Evolutionary conservation across 768 basidiomycete genomes (phyloP).

Genomic region (Pisolithus albus): DNA sequence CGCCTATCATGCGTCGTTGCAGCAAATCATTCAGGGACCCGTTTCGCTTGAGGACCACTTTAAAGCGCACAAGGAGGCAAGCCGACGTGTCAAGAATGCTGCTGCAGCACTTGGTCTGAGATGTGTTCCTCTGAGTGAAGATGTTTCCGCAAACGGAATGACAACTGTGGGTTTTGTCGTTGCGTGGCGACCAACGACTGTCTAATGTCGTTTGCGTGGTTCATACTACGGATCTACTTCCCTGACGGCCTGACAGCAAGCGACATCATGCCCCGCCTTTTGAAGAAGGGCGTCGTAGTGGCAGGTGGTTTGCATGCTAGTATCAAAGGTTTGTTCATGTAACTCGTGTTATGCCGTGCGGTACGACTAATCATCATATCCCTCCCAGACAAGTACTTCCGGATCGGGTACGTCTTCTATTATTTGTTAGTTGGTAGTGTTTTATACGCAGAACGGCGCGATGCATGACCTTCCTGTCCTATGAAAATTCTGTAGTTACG

Average conservation of each 20-base stretch:
- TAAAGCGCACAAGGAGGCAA: conserved; percentile 62
- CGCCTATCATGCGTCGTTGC: conserved; percentile 79
- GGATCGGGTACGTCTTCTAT: conserved; percentile 58
- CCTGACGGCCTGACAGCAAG: conserved; percentile 73
- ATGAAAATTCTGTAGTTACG: too few relatives aligned
- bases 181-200: background rate
- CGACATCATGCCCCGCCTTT: conserved; percentile 72
- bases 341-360: background rate
- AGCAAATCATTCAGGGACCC: conserved; percentile 53
- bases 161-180: conserved; percentile 52
- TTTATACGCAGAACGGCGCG: too few relatives aligned
- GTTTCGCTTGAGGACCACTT: conserved; percentile 77
- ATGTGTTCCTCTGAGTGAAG: conserved; percentile 56
- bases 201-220: background rate
- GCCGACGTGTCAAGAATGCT: conserved; percentile 60
- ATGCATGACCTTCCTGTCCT: too few relatives aligned
- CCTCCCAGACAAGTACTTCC: conserved; percentile 75
- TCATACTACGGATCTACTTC: conserved; percentile 55
- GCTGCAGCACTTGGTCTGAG: conserved; percentile 63
- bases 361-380: conserved; percentile 4
- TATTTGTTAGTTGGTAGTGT: background rate
- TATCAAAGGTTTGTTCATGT: conserved; percentile 58
- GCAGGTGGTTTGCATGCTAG: conserved; percentile 83
- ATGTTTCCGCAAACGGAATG: conserved; percentile 88
- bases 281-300: conserved; percentile 66